Conservation (phyloP, 768 basidiomycete genomes). For the Termitomyces sp. region DNA sequence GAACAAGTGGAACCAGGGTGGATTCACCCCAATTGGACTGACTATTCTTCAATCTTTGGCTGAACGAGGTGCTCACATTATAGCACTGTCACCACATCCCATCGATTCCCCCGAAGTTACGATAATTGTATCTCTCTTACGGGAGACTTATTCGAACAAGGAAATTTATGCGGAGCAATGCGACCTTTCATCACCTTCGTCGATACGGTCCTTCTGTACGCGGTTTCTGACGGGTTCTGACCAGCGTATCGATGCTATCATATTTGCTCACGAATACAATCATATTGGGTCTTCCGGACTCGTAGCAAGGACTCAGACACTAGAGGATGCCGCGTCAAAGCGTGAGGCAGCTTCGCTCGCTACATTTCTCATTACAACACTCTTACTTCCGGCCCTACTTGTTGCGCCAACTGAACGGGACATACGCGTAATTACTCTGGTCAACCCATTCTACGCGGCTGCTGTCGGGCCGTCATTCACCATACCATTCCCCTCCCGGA, state of each 20-base stretch:
- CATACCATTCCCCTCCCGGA: conserved; percentile 20
- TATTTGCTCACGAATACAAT: conserved; percentile 76
- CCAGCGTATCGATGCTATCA: conserved; percentile 70
- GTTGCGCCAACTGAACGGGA: conserved; percentile 85
- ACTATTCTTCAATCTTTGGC: conserved; percentile 66
- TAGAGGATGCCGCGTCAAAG: conserved; percentile 26
- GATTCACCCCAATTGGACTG: conserved; percentile 69
- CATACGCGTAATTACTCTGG: conserved; percentile 81
- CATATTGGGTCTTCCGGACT: conserved; percentile 47
- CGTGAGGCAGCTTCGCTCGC: conserved; percentile 55
- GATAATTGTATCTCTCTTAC: conserved; percentile 64
- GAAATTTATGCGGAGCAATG: conserved; percentile 79
- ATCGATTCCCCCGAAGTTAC: conserved; percentile 49
- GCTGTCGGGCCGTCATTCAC: conserved; percentile 45
- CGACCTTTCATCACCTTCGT: conserved; percentile 60
- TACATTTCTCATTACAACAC: conserved; percentile 75
- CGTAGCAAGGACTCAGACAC: conserved; percentile 18
- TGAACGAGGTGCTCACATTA: conserved; percentile 72
- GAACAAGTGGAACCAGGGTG: conserved; percentile 46
- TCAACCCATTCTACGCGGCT: conserved; percentile 90
- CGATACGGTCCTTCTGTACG: conserved; percentile 67
- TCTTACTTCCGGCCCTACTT: conserved; percentile 76
- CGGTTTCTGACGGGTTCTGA: conserved; percentile 63
- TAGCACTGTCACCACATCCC: conserved; percentile 64
- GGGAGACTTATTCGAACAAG: conserved; percentile 68